Conservation (phyloP, 1,139 yeast species). For the Taphrina pruni region DNA sequence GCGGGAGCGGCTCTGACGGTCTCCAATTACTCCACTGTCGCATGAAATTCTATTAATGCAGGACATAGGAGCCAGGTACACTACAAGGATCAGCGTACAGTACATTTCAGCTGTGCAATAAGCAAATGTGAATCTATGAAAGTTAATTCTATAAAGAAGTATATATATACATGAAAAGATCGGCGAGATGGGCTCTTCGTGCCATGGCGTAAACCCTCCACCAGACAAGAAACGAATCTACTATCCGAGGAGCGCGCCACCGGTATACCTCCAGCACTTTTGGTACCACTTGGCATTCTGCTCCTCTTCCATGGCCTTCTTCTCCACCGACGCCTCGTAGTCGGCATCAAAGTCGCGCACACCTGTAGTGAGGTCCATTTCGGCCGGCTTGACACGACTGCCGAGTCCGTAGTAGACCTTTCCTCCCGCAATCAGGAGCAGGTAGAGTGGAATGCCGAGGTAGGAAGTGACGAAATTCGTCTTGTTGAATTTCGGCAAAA, state of each 20-base stretch:
- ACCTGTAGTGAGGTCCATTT: conserved; percentile 68
- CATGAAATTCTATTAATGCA: too few relatives aligned
- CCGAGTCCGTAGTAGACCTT: conserved; percentile 50
- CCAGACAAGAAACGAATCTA: too few relatives aligned
- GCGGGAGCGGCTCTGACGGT: conserved; percentile 4
- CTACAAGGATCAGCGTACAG: too few relatives aligned
- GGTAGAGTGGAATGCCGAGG: conserved; percentile 73
- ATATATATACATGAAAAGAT: too few relatives aligned
- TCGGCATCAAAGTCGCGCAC: conserved; percentile 72
- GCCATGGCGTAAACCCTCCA: too few relatives aligned
- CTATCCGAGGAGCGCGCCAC: conserved; percentile 30
- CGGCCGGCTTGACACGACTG: conserved; percentile 61
- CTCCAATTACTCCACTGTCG: too few relatives aligned
- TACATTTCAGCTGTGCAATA: too few relatives aligned
- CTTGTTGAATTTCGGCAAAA: conserved; percentile 61
- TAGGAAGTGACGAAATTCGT: conserved; percentile 76
- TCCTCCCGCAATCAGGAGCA: conserved; percentile 64
- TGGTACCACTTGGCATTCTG: conserved; percentile 23
- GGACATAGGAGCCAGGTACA: too few relatives aligned
- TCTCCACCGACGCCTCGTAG: conserved; percentile 61
- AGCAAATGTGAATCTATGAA: too few relatives aligned
- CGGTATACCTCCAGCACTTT: conserved; percentile 28
- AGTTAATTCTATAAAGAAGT: too few relatives aligned
- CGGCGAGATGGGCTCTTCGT: background rate
- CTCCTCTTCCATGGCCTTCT: conserved; percentile 48